These are phyloP conservation scores for Lonicera japonica DNA, from an alignment of 129 eudicot species.

Conservation along the genomic window DNA sequence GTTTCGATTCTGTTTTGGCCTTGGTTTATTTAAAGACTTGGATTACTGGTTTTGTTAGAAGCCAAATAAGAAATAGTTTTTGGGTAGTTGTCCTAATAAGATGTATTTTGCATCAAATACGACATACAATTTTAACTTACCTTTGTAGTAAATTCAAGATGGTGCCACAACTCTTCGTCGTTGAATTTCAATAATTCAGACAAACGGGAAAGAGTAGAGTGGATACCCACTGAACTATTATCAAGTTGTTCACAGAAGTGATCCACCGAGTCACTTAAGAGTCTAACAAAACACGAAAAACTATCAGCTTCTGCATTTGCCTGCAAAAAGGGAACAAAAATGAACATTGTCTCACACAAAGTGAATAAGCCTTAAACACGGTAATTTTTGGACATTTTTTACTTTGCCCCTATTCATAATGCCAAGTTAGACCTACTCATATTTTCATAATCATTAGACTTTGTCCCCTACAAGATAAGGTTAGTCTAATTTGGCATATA, in stretches of 20 bases:
- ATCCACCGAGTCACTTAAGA: constrained; percentile 44
- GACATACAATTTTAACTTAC: constrained; percentile 14
- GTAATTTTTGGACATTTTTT: too few species aligned
- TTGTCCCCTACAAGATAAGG: too few species aligned
- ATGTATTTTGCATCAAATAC: too few species aligned
- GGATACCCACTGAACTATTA: constrained; percentile 52
- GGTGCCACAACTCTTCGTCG: constrained; percentile 56
- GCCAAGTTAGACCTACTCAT: too few species aligned
- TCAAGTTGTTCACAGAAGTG: constrained; percentile 60
- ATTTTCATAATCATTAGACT: too few species aligned
- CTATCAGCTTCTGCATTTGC: constrained; percentile 55
- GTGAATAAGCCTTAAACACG: background rate
- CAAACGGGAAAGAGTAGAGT: constrained; percentile 41
- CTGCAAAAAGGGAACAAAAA: constrained; percentile 12
- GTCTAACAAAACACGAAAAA: constrained; percentile 46
- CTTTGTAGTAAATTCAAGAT: constrained; percentile 51
- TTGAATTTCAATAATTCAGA: constrained; percentile 41
- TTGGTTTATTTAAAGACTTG: too few species aligned
- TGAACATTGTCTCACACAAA: background rate
- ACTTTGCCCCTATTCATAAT: too few species aligned
- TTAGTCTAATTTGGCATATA: too few species aligned
- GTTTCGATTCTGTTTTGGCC: too few species aligned
- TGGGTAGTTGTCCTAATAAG: too few species aligned
- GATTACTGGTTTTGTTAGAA: too few species aligned
- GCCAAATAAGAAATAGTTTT: too few species aligned